phyloP scores from a whole-genome alignment of 2,329 filamentous ascomycete genomes.

The Paecilomyces niveus region DNA sequence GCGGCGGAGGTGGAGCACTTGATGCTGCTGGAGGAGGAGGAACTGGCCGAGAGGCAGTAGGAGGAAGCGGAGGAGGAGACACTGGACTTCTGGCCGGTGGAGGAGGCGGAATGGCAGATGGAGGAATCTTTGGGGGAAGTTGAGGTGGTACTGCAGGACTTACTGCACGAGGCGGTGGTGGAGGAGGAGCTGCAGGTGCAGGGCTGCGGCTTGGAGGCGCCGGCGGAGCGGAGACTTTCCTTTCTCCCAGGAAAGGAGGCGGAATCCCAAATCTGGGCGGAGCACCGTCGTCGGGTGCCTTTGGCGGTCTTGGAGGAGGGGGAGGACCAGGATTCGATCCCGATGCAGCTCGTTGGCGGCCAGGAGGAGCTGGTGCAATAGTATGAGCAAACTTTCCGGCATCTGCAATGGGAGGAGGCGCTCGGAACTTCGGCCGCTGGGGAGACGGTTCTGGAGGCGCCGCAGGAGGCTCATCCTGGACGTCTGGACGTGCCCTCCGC shows the following conservation, averaged over 20 bases:
- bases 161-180: conserved; percentile 49
- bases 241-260: conserved; percentile 66
- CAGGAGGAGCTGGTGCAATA: conserved; percentile 39
- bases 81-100: conserved; percentile 42
- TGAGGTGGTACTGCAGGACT: conserved; percentile 43
- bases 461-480: conserved; percentile 38
- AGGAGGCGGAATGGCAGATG: conserved; percentile 43
- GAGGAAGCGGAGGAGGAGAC: conserved; percentile 38
- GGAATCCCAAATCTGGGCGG: conserved; percentile 65
- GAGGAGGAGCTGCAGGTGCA: conserved; percentile 54
- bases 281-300: conserved; percentile 63
- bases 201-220: conserved; percentile 65
- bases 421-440: conserved; percentile 65
- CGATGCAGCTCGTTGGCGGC: conserved; percentile 45
- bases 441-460: conserved; percentile 68
- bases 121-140: conserved; percentile 37
- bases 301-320: conserved; percentile 62
- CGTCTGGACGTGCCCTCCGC: conserved; percentile 38
- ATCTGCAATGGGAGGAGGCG: conserved; percentile 80
- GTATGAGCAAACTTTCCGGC: conserved; percentile 75
- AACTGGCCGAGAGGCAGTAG: conserved; percentile 22
- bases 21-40: conserved; percentile 26
- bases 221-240: conserved; percentile 58
- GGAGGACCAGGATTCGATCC: conserved; percentile 52
- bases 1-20: conserved; percentile 37